These are phyloP conservation scores for Gracilaria domingensis DNA, from an alignment of 23 red algal genomes.

Conservation along the genomic window DNA sequence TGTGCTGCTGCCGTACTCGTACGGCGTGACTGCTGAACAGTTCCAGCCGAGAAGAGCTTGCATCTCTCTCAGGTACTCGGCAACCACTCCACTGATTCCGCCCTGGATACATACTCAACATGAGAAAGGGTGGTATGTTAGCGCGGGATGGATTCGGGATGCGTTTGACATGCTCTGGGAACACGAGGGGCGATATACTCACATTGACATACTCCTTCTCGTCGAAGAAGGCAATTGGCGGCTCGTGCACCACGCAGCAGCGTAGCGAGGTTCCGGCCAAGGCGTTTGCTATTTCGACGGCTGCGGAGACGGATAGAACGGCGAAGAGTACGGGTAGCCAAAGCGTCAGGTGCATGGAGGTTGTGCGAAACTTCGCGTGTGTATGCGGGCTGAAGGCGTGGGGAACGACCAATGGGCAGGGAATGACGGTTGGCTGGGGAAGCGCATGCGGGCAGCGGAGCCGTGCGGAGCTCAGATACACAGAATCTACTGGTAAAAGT, in stretches of 20 bases:
- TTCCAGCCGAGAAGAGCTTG: background rate
- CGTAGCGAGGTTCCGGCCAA: background rate
- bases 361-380: background rate
- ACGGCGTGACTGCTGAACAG: background rate
- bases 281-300: background rate
- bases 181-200: background rate
- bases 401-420: background rate
- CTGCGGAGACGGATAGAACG: background rate
- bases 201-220: constrained; percentile 1
- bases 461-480: no score
- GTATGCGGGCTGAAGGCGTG: background rate
- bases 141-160: background rate
- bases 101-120: background rate
- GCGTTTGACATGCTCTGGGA: background rate
- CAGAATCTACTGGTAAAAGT: no score
- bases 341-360: background rate
- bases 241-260: constrained; percentile 1
- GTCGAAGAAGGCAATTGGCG: constrained; percentile 8
- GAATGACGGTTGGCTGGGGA: no score
- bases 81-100: background rate
- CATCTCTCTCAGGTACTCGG: constrained; percentile 1
- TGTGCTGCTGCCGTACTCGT: background rate
- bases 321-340: background rate
- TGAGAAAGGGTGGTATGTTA: background rate
- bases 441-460: no score